These are phyloP conservation scores for Diaporthe aspalathi DNA, from an alignment of 2,329 filamentous ascomycete genomes.

Conservation along the genomic window DNA sequence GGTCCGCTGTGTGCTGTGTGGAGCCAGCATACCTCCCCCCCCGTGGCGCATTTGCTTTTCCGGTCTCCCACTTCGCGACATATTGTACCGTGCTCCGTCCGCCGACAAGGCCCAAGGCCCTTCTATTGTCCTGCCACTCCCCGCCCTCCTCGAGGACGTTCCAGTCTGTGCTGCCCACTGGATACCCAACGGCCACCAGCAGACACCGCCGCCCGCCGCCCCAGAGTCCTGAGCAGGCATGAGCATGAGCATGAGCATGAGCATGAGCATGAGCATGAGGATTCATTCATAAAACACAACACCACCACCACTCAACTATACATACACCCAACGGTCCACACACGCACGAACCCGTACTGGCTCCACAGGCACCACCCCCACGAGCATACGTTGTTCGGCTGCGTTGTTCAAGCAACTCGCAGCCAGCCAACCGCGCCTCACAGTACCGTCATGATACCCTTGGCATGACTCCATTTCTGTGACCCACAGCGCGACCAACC, in stretches of 20 bases:
- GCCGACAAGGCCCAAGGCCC: conserved; percentile 19
- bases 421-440: conserved; percentile 21
- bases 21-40: conserved; percentile 14
- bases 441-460: conserved; percentile 27
- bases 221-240: background rate
- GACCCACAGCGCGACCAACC: conserved; percentile 27
- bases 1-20: conserved; percentile 23
- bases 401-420: conserved; percentile 25
- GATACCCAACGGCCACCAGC: background rate
- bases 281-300: background rate
- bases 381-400: background rate
- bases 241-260: too few relatives aligned
- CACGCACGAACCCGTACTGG: background rate
- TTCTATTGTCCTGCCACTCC: conserved; percentile 3
- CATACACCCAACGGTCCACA: too few relatives aligned
- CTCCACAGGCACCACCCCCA: conserved; percentile 2
- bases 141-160: conserved; percentile 23
- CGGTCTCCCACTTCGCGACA: conserved; percentile 23
- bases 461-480: conserved; percentile 26
- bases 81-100: conserved; percentile 23
- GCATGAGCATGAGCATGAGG: too few relatives aligned
- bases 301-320: too few relatives aligned
- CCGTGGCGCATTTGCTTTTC: conserved; percentile 26
- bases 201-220: background rate
- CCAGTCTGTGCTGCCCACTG: conserved; percentile 7